Percentiles rank a stretch among this genome's conserved stretches.
Evolutionary conservation across 2,329 filamentous ascomycete species (phyloP).

Genomic region (Fusarium pseudonygamai): DNA sequence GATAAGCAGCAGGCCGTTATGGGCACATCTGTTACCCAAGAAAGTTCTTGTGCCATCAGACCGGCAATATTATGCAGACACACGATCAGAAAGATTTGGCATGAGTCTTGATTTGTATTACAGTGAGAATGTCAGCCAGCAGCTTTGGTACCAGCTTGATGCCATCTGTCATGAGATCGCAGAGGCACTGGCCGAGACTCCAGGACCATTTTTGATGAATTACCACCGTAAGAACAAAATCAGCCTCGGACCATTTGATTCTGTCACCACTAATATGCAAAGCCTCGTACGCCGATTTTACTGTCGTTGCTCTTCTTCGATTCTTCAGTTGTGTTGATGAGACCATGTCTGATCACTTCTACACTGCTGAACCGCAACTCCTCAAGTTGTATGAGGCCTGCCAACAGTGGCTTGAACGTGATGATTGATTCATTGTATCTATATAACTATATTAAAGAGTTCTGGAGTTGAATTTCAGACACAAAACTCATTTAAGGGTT

Average conservation of each 20-base stretch:
- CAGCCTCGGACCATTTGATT: accelerated
- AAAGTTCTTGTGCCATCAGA: neutral
- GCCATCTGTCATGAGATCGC: neutral
- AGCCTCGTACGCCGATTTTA: neutral
- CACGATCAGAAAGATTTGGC: neutral
- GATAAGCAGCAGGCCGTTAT: neutral
- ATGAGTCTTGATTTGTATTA: neutral
- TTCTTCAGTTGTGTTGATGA: neutral
- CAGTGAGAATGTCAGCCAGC: neutral
- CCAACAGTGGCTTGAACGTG: neutral
- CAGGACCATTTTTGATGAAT: neutral
- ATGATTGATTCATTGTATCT: neutral
- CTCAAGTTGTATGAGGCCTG: neutral
- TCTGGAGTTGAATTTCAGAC: neutral
- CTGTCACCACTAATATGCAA: neutral
- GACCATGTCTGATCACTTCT: neutral
- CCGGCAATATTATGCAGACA: neutral
- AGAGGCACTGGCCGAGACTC: neutral
- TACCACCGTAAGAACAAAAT: neutral
- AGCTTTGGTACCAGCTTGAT: neutral
- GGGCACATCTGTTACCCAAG: neutral
- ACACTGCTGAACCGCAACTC: neutral
- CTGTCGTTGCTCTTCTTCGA: neutral
- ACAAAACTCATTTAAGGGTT: accelerated
- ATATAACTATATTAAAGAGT: accelerated